Conservation (phyloP, 805 yeast genomes). For the Metschnikowia rubicola region DNA sequence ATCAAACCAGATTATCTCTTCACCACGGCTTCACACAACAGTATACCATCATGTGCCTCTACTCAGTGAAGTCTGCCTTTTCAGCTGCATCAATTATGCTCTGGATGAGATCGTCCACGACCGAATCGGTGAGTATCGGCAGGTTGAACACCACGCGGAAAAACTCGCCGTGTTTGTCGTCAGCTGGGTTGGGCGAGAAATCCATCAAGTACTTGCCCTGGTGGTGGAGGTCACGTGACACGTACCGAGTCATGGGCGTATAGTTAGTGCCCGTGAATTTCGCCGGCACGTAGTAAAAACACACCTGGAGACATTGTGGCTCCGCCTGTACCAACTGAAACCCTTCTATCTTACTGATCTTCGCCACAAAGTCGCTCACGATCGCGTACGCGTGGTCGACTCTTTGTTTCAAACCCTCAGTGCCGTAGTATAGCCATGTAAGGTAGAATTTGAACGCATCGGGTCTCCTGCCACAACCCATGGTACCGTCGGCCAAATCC, state of each 20-base stretch:
- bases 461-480: slow-evolving; percentile 89
- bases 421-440: slow-evolving; percentile 80
- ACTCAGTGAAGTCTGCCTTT: slow-evolving; percentile 8
- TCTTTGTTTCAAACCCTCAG: slow-evolving; percentile 57
- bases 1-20: too few relatives aligned
- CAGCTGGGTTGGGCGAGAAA: slow-evolving; percentile 64
- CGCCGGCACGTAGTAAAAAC: slow-evolving; percentile 65
- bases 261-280: slow-evolving; percentile 25
- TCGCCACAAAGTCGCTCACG: slow-evolving; percentile 56
- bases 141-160: slow-evolving; percentile 82
- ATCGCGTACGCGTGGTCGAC: slow-evolving; percentile 71
- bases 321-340: slow-evolving; percentile 56
- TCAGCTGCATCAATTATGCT: slow-evolving; percentile 28
- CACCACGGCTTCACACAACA: too few relatives aligned
- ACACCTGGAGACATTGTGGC: slow-evolving; percentile 80
- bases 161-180: slow-evolving; percentile 65
- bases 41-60: background rate
- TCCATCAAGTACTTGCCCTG: slow-evolving; percentile 71
- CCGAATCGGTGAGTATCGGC: slow-evolving; percentile 44
- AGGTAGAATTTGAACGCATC: slow-evolving; percentile 76
- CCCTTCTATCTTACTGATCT: slow-evolving; percentile 34
- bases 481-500: slow-evolving; percentile 84
- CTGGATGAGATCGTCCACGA: slow-evolving; percentile 35
- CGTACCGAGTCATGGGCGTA: slow-evolving; percentile 56
- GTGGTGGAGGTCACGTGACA: slow-evolving; percentile 57